phyloP scores from a whole-genome alignment of 176 grass and related monocot species.

The Raddia guianensis region DNA sequence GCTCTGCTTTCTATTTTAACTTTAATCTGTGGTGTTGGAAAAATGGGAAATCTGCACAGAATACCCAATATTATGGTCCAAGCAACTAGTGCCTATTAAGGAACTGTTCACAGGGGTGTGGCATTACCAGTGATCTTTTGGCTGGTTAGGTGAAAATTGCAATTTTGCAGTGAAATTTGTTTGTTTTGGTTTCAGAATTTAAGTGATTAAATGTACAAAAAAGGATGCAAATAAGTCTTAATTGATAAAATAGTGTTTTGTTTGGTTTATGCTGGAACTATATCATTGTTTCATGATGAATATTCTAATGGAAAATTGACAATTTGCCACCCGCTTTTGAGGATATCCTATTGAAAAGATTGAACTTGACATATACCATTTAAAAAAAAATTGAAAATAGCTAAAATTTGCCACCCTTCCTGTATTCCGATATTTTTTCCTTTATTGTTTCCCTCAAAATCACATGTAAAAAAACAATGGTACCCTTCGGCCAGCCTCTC shows the following conservation, averaged over 20 bases:
- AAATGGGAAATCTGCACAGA: slow-evolving; percentile 14
- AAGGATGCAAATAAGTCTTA: not conserved
- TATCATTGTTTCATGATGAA: not conserved
- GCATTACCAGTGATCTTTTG: not conserved
- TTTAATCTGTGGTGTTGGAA: not conserved
- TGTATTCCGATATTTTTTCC: too few species aligned
- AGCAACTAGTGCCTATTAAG: not conserved
- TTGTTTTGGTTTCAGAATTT: not conserved
- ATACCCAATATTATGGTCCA: not conserved
- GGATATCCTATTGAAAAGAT: too few species aligned
- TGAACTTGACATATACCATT: too few species aligned
- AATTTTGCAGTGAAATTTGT: not conserved
- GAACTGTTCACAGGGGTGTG: not conserved
- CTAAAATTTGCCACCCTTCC: too few species aligned
- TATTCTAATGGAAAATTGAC: too few species aligned
- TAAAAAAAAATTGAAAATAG: too few species aligned
- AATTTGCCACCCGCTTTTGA: too few species aligned
- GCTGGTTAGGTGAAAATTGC: not conserved
- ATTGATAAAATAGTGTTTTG: not conserved
- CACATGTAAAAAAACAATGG: too few species aligned
- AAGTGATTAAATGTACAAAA: not conserved
- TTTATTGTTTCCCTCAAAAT: too few species aligned
- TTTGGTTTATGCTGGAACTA: not conserved
- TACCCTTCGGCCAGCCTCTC: too few species aligned
- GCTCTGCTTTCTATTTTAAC: not conserved